Evolutionary conservation across 495 filamentous ascomycete species (phyloP), one percentile per base, ranked within the genome.

Genomic region (Penicillium arizonense): DNA sequence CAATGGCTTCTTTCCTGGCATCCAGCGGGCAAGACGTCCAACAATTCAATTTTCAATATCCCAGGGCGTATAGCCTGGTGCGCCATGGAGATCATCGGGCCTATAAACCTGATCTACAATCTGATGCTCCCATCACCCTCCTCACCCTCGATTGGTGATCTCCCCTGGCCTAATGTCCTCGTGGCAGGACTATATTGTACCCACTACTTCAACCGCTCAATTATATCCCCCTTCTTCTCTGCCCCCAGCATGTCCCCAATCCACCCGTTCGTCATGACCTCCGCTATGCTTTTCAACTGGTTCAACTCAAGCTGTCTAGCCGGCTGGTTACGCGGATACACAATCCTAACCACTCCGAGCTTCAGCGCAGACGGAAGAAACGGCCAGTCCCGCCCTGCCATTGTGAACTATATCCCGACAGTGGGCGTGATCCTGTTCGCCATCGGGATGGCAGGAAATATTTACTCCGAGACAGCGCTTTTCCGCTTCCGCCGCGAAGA

Each of bases 161-260:
- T 72, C 3, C 69, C 65, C 2, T 24, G 53, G 3, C 46, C 58
- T n/a, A 74, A 73, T 35, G 67, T 70, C 50, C 62, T 71, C 21
- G 55, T 64, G n/a, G 64, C 57, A 2, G 44, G 57, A 4, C 65
- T 74, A 0, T 74, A 70, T 61, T 64, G 81, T 45, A 80, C 88
- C 53, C 94, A 98, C 70, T 98, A 98, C 72, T 50, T 83, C 62
- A 91, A 98, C 77, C 89, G 94, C 55, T 88, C 93, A 16, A 68
- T 97, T 47, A 69, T 96, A 51, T 83, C 84, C 33, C 91, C 94
- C 2, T 76, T 86, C 36, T 72, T 91, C 57, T 76, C 91, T 28
- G 90, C 91, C 47, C 91, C 91, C 0, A 88, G 83, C 68, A 96
- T 98, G 87, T 91, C 91, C 8, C 92, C 91, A 20, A 87, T 93